Percentiles rank a stretch among this genome's conserved stretches.
phyloP scores from a whole-genome alignment of 192 early-diverging fungal species.

The Tieghemiomyces parasiticus region DNA sequence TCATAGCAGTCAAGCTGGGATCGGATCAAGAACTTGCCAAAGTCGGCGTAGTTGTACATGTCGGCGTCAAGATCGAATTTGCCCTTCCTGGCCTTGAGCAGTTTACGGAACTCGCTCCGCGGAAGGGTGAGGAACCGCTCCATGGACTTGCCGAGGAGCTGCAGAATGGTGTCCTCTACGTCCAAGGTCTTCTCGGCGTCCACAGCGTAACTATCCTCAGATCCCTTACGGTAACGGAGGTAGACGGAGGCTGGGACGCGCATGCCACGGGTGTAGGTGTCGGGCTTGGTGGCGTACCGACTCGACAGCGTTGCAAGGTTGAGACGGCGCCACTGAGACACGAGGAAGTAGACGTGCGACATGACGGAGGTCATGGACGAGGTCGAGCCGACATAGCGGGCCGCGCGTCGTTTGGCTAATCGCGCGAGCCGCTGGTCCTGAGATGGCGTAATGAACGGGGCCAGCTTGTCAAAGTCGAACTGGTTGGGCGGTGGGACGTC shows the following conservation, averaged over 20 bases:
- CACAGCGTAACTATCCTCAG: slow-evolving; percentile 68
- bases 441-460: slow-evolving; percentile 70
- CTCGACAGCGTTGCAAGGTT: slow-evolving; percentile 47
- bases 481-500: slow-evolving; percentile 61
- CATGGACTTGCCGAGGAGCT: slow-evolving; percentile 68
- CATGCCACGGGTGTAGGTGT: slow-evolving; percentile 42
- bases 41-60: slow-evolving; percentile 50
- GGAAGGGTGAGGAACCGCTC: slow-evolving; percentile 68
- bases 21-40: slow-evolving; percentile 63
- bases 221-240: slow-evolving; percentile 50
- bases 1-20: slow-evolving; percentile 83
- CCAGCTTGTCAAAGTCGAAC: slow-evolving; percentile 66
- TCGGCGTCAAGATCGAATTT: slow-evolving; percentile 21
- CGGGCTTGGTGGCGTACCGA: too few species aligned
- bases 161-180: slow-evolving; percentile 52
- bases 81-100: slow-evolving; percentile 39
- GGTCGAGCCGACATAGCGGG: slow-evolving; percentile 84
- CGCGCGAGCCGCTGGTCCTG: too few species aligned
- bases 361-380: slow-evolving; percentile 69
- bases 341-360: slow-evolving; percentile 57
- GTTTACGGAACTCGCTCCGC: slow-evolving; percentile 48
- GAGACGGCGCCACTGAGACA: slow-evolving; percentile 46
- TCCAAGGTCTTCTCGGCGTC: slow-evolving; percentile 71
- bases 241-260: slow-evolving; percentile 53
- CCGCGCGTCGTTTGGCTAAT: too few species aligned